Evolutionary conservation across 768 basidiomycete species (phyloP).

Genomic region (Megacollybia marginata): DNA sequence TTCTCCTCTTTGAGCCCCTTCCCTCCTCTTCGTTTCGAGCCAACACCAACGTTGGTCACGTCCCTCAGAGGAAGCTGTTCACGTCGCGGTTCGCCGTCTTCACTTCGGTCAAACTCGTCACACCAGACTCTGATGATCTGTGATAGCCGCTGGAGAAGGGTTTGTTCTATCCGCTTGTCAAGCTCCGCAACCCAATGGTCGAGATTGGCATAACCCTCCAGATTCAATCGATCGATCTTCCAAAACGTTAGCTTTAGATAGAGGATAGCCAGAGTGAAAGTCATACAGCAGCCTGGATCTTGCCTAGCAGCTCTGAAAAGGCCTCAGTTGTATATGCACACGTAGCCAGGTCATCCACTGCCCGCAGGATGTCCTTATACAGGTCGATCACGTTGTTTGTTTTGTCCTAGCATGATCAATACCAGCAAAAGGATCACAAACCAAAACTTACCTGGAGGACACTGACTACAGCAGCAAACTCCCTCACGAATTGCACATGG

Average conservation of each 20-base stretch:
- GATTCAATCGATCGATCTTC: conserved; percentile 87
- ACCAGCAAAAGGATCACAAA: conserved; percentile 1
- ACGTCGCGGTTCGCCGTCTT: conserved; percentile 49
- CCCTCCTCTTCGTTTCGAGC: conserved; percentile 52
- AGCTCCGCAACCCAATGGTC: conserved; percentile 88
- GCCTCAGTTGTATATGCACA: conserved; percentile 82
- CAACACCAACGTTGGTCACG: conserved; percentile 6
- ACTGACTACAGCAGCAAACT: conserved; percentile 91
- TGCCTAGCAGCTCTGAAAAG: conserved; percentile 70
- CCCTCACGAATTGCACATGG: conserved; percentile 90
- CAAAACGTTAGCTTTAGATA: background rate
- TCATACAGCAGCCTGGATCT: conserved; percentile 78
- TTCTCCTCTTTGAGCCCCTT: conserved; percentile 67
- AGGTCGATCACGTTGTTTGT: conserved; percentile 90
- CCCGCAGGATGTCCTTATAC: conserved; percentile 76
- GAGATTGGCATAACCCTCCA: conserved; percentile 93
- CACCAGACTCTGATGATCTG: conserved; percentile 86
- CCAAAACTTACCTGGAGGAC: conserved; percentile 61
- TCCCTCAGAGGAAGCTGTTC: conserved; percentile 36
- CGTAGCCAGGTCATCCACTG: conserved; percentile 80
- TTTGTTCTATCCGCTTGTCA: conserved; percentile 75
- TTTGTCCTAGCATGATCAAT: conserved; percentile 57
- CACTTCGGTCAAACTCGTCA: conserved; percentile 70
- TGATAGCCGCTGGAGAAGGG: conserved; percentile 66
- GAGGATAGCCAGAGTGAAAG: background rate